Percentiles rank a stretch among this genome's conserved stretches.
Conservation (phyloP, 495 filamentous ascomycete genomes). For the Daldinia decipiens region DNA sequence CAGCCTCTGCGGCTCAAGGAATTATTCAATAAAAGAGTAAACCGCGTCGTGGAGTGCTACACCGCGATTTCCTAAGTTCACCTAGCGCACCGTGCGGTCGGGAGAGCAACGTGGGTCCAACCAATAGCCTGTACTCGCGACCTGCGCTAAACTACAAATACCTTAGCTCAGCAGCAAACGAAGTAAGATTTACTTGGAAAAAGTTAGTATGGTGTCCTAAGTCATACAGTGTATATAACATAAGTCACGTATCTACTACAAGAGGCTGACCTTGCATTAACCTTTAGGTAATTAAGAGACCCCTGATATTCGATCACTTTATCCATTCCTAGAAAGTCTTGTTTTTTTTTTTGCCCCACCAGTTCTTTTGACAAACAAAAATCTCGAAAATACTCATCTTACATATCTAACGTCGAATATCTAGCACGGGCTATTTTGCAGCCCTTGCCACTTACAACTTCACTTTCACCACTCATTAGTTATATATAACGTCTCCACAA, state of each 20-base stretch:
- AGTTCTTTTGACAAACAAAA: slow-evolving; percentile 28
- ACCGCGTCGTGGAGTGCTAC: slow-evolving; percentile 39
- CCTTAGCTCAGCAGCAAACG: background rate
- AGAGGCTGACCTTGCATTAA: background rate
- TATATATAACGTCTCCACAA: slow-evolving; percentile 49
- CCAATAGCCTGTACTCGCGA: slow-evolving; percentile 16
- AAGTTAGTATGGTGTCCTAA: background rate
- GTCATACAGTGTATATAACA: slow-evolving; percentile 2
- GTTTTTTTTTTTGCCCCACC: slow-evolving; percentile 45
- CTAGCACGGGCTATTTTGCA: background rate
- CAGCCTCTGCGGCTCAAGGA: slow-evolving; percentile 7
- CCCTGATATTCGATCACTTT: background rate
- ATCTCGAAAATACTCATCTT: slow-evolving; percentile 13
- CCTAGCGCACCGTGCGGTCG: slow-evolving; percentile 8
- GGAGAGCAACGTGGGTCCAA: slow-evolving; percentile 20
- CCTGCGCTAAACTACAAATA: background rate
- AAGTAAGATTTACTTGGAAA: background rate
- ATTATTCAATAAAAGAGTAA: slow-evolving; percentile 9
- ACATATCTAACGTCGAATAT: background rate
- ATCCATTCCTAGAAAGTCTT: background rate
- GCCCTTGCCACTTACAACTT: slow-evolving; percentile 22
- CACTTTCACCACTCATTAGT: background rate
- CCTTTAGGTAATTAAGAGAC: slow-evolving; percentile 5
- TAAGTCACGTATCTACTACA: background rate
- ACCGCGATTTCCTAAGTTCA: slow-evolving; percentile 34